These are phyloP conservation scores for Ceratobasidium sp. DNA, from an alignment of 1,284 basidiomycete genomes.

Conservation along the genomic window DNA sequence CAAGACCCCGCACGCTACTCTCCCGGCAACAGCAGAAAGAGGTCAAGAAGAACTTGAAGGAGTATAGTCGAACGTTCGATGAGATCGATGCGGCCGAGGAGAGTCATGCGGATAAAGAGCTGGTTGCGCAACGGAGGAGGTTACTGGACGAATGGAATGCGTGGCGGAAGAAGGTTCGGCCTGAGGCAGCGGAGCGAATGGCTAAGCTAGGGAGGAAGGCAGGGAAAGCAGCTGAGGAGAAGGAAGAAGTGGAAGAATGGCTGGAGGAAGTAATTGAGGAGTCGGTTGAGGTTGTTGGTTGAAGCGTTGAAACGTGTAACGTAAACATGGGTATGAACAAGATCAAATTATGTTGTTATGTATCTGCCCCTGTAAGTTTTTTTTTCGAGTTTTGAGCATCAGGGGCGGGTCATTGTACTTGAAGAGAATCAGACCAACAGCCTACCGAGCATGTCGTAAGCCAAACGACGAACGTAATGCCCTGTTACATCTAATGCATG, in stretches of 20 bases:
- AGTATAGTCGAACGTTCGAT: slow-evolving; percentile 93
- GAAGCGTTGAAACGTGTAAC: background rate
- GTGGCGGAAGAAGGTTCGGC: slow-evolving; percentile 69
- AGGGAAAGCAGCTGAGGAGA: slow-evolving; percentile 63
- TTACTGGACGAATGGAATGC: slow-evolving; percentile 99
- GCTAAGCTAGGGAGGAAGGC: slow-evolving; percentile 56
- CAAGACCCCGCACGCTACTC: slow-evolving; percentile 89
- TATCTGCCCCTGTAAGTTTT: too few relatives aligned
- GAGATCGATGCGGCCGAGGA: slow-evolving; percentile 98
- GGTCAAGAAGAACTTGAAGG: slow-evolving; percentile 90
- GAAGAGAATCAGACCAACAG: too few relatives aligned
- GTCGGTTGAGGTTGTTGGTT: slow-evolving; percentile 79
- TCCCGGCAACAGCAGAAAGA: slow-evolving; percentile 90
- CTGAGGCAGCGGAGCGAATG: slow-evolving; percentile 52
- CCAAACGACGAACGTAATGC: too few relatives aligned
- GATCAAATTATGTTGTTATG: too few relatives aligned
- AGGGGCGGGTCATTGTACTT: too few relatives aligned
- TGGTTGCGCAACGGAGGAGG: slow-evolving; percentile 90
- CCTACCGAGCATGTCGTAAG: too few relatives aligned
- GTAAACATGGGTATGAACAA: background rate
- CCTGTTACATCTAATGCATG: too few relatives aligned
- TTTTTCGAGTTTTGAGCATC: too few relatives aligned
- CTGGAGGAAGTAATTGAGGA: slow-evolving; percentile 92
- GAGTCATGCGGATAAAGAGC: slow-evolving; percentile 92
- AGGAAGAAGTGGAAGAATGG: slow-evolving; percentile 91